phyloP scores from a whole-genome alignment of 2,329 filamentous ascomycete genomes.

The Aureobasidium sp. region DNA sequence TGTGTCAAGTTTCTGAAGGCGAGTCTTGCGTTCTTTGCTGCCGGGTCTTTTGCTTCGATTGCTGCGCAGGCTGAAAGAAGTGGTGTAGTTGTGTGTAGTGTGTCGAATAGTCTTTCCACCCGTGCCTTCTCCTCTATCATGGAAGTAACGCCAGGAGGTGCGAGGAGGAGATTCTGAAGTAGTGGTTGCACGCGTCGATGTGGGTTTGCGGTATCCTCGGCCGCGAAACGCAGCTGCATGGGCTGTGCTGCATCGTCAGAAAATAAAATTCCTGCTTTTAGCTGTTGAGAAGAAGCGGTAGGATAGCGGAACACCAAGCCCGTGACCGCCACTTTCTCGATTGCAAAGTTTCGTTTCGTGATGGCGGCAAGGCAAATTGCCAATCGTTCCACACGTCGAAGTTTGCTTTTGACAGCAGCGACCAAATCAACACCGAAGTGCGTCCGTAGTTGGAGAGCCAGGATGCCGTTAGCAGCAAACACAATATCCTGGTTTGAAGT shows the following conservation, averaged over 20 bases:
- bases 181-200: slow-evolving; percentile 23
- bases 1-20: slow-evolving; percentile 28
- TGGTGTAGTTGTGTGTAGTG: slow-evolving; percentile 53
- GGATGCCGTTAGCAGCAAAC: slow-evolving; percentile 55
- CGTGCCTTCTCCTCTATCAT: slow-evolving; percentile 47
- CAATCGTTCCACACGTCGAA: slow-evolving; percentile 61
- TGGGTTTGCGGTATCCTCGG: slow-evolving; percentile 26
- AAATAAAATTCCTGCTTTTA: slow-evolving; percentile 19
- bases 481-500: slow-evolving; percentile 49
- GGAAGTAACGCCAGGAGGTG: background rate
- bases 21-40: slow-evolving; percentile 15
- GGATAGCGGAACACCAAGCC: slow-evolving; percentile 62
- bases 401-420: slow-evolving; percentile 48
- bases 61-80: slow-evolving; percentile 54
- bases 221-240: slow-evolving; percentile 53
- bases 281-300: slow-evolving; percentile 10
- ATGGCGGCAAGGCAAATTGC: slow-evolving; percentile 63
- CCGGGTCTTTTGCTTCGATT: slow-evolving; percentile 41
- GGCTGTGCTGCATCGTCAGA: slow-evolving; percentile 31
- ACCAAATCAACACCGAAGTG: slow-evolving; percentile 53
- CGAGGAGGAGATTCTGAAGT: slow-evolving; percentile 16
- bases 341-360: slow-evolving; percentile 48
- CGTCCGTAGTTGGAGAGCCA: slow-evolving; percentile 53
- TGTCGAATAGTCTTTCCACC: slow-evolving; percentile 50
- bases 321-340: slow-evolving; percentile 52